Base-by-base conservation (phyloP, 164 flowering plant species). In the Buxus sempervirens region DNA sequence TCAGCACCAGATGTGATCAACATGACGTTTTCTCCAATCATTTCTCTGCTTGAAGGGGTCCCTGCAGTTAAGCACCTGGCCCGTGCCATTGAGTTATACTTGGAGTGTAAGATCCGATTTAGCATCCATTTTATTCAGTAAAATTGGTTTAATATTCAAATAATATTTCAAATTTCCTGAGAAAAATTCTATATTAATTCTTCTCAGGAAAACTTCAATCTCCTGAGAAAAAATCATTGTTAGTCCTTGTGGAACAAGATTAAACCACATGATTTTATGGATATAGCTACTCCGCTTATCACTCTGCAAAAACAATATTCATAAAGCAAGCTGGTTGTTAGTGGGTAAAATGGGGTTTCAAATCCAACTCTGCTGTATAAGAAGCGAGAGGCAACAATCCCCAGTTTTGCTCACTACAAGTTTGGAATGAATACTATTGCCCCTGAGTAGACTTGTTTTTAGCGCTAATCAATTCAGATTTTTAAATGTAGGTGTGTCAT, bases 21-120 rank as follows among this genome's bases (percentile, higher is more conserved):
- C 80, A 95, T 95, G 99, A 89, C 87, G 41, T 92, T 89, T 77
- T 77, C 76, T 42, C 98, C 98, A 13, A 95, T 95, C 72, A 84
- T 89, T 57, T 88, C 97, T 67, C 82, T 95, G 72, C 88, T 92
- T 66, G 91, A 89, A 75, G 98, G 85, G 54, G 84, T 83, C 48
- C 84, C 93, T 72, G 98, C 96, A 56, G 63, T 82, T 74, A 88
- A 86, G 72, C 90, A 92, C 82, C 86, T 95, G 64, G 77, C 89
- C 45, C 94, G 92, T 77, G 99, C 99, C 41, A 87, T 95, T 62
- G 96, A 95, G 16, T 74, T 92, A 63, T 95, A 95, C 72, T 78
- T 95, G 74, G 93, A 90, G 69, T 89, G 99, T 95, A 90, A 84
- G 98, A 70, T 63, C 63, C 70, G 22, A 9, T 55, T 67, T 73